These are phyloP conservation scores for Ophiognomonia clavigignenti-juglandacearum DNA, from an alignment of 2,329 filamentous ascomycete species.

Conservation along the genomic window DNA sequence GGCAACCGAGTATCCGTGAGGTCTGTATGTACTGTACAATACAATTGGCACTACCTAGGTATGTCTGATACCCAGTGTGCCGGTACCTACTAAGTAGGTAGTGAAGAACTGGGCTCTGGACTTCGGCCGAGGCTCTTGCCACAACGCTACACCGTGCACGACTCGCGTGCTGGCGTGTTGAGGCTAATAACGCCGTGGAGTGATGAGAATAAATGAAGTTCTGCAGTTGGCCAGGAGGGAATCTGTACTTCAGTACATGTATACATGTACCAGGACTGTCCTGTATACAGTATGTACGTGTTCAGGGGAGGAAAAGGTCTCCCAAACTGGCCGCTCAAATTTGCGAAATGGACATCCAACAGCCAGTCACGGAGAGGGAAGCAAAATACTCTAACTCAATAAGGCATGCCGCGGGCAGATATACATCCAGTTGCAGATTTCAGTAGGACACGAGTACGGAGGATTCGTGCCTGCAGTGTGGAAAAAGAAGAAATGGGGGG, in stretches of 20 bases:
- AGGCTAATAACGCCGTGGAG: conserved; percentile 2
- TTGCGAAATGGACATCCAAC: neutral
- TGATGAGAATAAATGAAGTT: conserved; percentile 9
- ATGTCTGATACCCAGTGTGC: too few relatives aligned
- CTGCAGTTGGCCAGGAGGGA: conserved; percentile 9
- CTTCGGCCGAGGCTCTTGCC: neutral
- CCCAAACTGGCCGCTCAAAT: neutral
- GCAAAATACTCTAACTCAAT: neutral
- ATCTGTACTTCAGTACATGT: too few relatives aligned
- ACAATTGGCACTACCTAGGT: too few relatives aligned
- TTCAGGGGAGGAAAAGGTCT: neutral
- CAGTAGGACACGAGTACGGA: neutral
- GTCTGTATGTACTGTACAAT: too few relatives aligned
- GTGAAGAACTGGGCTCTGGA: neutral
- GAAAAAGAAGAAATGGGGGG: neutral
- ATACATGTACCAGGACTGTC: too few relatives aligned
- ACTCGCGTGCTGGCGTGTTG: conserved; percentile 6
- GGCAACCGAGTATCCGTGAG: too few relatives aligned
- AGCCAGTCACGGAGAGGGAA: too few relatives aligned
- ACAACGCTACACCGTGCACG: neutral
- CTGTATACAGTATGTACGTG: neutral
- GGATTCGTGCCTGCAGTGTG: neutral
- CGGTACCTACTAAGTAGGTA: neutral
- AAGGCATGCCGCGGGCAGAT: too few relatives aligned
- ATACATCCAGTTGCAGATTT: too few relatives aligned